Percentiles rank a stretch among this genome's conserved stretches.
Evolutionary conservation across 768 basidiomycete genomes (phyloP).

Genomic region (Amanita inopinata): DNA sequence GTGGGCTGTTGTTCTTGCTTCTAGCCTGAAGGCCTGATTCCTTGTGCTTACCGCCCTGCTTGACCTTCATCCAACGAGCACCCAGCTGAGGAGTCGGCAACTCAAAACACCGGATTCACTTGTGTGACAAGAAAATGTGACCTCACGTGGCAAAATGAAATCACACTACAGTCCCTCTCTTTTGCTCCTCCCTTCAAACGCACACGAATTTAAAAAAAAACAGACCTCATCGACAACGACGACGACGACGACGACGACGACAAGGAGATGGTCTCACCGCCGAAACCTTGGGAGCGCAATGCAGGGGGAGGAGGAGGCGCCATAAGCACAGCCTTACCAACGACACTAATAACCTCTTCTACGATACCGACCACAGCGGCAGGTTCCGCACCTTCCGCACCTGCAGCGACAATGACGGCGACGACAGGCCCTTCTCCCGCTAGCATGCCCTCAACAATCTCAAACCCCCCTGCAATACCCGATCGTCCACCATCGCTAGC

Average conservation of each 20-base stretch:
- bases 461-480: conserved; percentile 41
- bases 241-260: neutral
- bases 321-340: conserved; percentile 18
- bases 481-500: conserved; percentile 49
- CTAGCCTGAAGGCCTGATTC: too few species aligned
- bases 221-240: too few species aligned
- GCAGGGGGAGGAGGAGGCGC: conserved; percentile 28
- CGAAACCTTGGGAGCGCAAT: conserved; percentile 82
- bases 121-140: too few species aligned
- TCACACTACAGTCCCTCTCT: too few species aligned
- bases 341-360: conserved; percentile 11
- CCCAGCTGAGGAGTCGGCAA: too few species aligned
- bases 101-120: too few species aligned
- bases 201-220: too few species aligned
- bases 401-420: conserved; percentile 23
- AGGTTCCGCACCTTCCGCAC: conserved; percentile 15
- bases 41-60: too few species aligned
- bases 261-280: conserved; percentile 63
- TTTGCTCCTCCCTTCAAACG: too few species aligned
- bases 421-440: conserved; percentile 12
- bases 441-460: conserved; percentile 14
- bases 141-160: too few species aligned
- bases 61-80: too few species aligned
- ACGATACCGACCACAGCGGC: conserved; percentile 20
- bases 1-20: too few species aligned